A percentile compares a stretch with the other conserved stretches of the same genome.
Evolutionary conservation across 306 rosid genomes (phyloP).

Genomic region (Trifolium fragiferum): DNA sequence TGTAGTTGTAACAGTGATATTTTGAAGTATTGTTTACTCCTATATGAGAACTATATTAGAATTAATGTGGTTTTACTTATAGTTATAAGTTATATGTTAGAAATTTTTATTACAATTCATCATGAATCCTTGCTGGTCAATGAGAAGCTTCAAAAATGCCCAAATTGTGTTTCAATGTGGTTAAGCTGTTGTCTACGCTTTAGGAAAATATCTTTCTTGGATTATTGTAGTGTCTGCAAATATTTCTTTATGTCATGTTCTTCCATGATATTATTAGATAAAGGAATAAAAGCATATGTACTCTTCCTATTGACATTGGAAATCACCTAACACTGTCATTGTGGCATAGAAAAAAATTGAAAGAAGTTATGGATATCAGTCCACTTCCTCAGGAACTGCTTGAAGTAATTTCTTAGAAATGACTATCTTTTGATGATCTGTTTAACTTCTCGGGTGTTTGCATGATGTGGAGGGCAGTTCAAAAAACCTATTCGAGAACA

Average conservation of each 20-base stretch:
- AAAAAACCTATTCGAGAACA: neutral
- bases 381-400: neutral
- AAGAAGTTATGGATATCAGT: neutral
- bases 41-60: neutral
- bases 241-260: neutral
- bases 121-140: neutral
- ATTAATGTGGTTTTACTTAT: neutral
- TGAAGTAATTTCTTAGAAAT: neutral
- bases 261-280: neutral
- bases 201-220: neutral
- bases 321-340: neutral
- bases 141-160: neutral
- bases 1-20: neutral
- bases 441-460: neutral
- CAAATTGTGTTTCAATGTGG: neutral
- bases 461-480: neutral
- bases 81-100: neutral
- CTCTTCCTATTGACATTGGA: neutral
- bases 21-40: neutral
- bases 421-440: neutral
- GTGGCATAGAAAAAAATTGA: neutral
- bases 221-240: neutral
- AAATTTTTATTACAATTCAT: neutral
- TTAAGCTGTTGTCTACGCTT: neutral
- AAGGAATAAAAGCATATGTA: neutral